Evolutionary conservation across 805 yeast species (phyloP).

Genomic region (Hanseniaspora singularis): DNA sequence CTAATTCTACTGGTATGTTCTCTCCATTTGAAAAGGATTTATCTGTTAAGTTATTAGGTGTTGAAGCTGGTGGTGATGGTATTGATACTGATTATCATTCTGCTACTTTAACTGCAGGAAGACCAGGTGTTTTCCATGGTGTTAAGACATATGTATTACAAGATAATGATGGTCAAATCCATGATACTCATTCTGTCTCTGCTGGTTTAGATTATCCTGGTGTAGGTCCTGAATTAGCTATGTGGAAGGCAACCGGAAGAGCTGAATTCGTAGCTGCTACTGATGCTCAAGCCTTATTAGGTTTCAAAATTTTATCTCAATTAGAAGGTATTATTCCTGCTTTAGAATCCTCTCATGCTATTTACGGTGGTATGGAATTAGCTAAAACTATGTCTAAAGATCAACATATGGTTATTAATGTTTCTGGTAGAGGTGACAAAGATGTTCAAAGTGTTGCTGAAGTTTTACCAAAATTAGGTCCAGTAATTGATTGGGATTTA

Average conservation of each 20-base stretch:
- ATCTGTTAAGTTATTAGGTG: constrained; percentile 73
- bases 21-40: constrained; percentile 79
- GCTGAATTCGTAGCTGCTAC: constrained; percentile 86
- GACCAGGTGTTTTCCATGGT: constrained; percentile 97
- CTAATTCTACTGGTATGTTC: constrained; percentile 92
- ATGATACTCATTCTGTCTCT: constrained; percentile 93
- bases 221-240: constrained; percentile 95
- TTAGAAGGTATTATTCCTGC: constrained; percentile 98
- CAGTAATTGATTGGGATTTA: constrained; percentile 88
- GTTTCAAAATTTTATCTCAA: constrained; percentile 79
- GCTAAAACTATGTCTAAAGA: constrained; percentile 76
- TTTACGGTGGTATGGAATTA: constrained; percentile 76
- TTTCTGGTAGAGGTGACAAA: constrained; percentile 98
- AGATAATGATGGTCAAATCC: constrained; percentile 86
- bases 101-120: constrained; percentile 90
- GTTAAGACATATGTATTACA: constrained; percentile 89
- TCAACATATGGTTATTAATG: constrained; percentile 71
- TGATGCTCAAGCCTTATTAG: constrained; percentile 87
- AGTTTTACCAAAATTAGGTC: constrained; percentile 78
- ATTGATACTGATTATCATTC: constrained; percentile 78
- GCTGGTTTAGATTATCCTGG: constrained; percentile 99
- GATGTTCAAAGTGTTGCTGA: constrained; percentile 98
- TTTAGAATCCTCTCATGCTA: constrained; percentile 92
- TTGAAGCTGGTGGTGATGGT: constrained; percentile 99
- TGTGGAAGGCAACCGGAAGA: constrained; percentile 89